Conservation (phyloP, 192 early-diverging fungal species). For the Backusella australiensis region DNA sequence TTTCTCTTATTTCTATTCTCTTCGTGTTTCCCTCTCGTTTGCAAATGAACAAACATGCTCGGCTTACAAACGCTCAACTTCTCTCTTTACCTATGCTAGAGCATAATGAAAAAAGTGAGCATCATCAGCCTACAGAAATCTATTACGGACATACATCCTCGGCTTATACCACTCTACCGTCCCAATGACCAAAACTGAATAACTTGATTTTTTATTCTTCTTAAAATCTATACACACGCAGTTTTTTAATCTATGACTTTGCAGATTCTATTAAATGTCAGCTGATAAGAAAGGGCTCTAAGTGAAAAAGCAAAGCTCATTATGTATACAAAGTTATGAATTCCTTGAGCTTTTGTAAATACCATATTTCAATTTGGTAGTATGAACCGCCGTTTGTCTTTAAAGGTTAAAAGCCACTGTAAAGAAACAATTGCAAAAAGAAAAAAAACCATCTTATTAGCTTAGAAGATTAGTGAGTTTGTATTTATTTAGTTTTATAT, state of each 20-base stretch:
- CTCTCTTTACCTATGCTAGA: not conserved
- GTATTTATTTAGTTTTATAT: no score
- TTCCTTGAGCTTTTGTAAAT: no score
- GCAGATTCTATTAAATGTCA: constrained; percentile 2
- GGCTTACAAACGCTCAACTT: not conserved
- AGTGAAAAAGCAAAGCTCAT: not conserved
- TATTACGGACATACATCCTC: not conserved
- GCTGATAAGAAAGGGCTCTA: not conserved
- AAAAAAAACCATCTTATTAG: no score
- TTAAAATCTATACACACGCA: not conserved
- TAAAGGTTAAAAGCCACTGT: not conserved
- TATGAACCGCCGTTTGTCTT: not conserved
- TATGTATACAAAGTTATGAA: no score
- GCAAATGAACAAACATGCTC: not conserved
- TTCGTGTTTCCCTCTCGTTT: not conserved
- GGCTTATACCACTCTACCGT: not conserved
- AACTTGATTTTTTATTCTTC: not conserved
- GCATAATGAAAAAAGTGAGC: not conserved
- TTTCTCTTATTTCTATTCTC: not conserved
- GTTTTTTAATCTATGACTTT: not conserved
- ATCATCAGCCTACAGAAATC: not conserved
- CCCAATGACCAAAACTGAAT: not conserved
- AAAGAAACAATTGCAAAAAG: no score
- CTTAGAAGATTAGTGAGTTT: no score
- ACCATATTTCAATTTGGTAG: no score